Evolutionary conservation across 106 monocot species (phyloP), one percentile per base, ranked within the genome.

Genomic region (Platanthera zijinensis): DNA sequence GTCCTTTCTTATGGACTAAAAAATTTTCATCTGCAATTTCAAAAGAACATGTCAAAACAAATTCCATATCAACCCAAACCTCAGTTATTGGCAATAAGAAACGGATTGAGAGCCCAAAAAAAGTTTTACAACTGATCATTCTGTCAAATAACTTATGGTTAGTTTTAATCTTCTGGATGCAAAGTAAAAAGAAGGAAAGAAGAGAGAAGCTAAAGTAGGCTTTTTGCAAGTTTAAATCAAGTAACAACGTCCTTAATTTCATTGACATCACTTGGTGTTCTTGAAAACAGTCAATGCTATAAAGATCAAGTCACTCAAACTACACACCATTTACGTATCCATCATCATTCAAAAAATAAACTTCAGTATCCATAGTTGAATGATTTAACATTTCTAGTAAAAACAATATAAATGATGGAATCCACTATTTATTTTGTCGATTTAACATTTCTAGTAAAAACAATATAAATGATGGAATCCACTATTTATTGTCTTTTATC

Each of bases 21-120:
- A 75, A 52, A 45, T 72, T 56, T 48, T 10, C 11, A 21, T 69
- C 89, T 88, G 83, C 54, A 77, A 72, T 22, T 17, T 46, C 13
- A 12, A 74, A 13, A 21, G 13, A 11, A 0, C 5, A 49, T n/a
- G 15, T 48, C 18, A 48, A 18, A 49, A 6, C n/a, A 17, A 6
- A 21, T 61, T 6, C 61, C 61, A 17, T 61, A 48, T 32, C 47
- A 48, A 18, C 50, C 17, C 47, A 47, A 14, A 13, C 1, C 47
- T n/a, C 71, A 49, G 71, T 49, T 48, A 4, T 13, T 71, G n/a
- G 48, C 47, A 71, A 71, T 4, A 13, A 71, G 17, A n/a, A 71
- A 49, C n/a, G 7, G 18, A 48, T 50, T n/a, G 30, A 71, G 2
- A 48, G 48, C 19, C 17, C 28, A 49, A 32, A 71, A 49, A 3